phyloP scores from a whole-genome alignment of 2,329 filamentous ascomycete species.

The Myriosclerotinia curreyana region DNA sequence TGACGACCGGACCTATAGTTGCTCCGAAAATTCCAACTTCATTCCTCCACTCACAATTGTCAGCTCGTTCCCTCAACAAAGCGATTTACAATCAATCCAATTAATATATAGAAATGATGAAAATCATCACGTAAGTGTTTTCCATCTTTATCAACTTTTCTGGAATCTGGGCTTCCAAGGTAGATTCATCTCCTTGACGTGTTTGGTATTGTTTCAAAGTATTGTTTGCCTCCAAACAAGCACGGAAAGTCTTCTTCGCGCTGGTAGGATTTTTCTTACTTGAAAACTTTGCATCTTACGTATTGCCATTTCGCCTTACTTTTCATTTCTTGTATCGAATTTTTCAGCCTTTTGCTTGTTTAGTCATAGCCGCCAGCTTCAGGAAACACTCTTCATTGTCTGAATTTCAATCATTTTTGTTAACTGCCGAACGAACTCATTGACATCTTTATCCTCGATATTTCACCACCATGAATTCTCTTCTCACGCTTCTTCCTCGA shows the following conservation, averaged over 20 bases:
- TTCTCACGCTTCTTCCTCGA: conserved; percentile 11
- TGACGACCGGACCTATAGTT: not conserved
- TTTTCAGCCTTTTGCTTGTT: not conserved
- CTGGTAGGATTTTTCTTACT: not conserved
- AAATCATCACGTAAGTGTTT: not conserved
- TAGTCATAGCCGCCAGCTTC: not conserved
- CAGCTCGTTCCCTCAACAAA: conserved; percentile 6
- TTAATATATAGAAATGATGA: conserved; percentile 3
- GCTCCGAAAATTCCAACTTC: not conserved
- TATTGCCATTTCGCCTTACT: not conserved
- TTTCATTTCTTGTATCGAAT: not conserved
- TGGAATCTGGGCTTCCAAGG: not conserved
- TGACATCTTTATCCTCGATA: not conserved
- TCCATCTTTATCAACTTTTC: not conserved
- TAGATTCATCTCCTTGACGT: not conserved
- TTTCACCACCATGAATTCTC: conserved; percentile 13
- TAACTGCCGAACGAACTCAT: not conserved
- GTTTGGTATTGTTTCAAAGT: not conserved
- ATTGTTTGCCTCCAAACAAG: not conserved
- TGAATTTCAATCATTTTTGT: not conserved
- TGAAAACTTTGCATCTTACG: not conserved
- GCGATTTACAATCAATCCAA: not conserved
- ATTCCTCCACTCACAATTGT: conserved; percentile 6
- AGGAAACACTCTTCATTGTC: not conserved
- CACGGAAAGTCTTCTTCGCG: not conserved